Percentiles rank a stretch among this genome's conserved stretches.
Evolutionary conservation across 257 asterid species (phyloP).

Genomic region (Hygrophila difformis): DNA sequence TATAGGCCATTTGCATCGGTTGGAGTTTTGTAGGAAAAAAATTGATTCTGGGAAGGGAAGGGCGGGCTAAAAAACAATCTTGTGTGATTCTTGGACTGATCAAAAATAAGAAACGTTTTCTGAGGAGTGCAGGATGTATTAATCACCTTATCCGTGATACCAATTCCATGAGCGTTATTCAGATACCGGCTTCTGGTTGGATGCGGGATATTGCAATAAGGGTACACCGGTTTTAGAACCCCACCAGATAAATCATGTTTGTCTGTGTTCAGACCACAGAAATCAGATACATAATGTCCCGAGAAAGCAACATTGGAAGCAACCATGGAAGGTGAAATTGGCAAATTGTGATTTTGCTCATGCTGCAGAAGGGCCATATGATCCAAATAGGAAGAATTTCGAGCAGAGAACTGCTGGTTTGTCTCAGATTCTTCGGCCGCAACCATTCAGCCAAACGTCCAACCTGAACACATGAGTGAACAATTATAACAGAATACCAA

Average conservation of each 20-base stretch:
- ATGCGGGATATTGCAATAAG: slow-evolving; percentile 8
- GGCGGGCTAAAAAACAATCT: slow-evolving; percentile 36
- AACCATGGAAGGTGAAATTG: slow-evolving; percentile 22
- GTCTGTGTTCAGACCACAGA: slow-evolving; percentile 14
- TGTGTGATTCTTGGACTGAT: slow-evolving; percentile 44
- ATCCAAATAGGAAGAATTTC: slow-evolving; percentile 29
- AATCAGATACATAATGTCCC: slow-evolving; percentile 17
- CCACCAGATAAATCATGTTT: slow-evolving; percentile 17
- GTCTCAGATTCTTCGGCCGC: slow-evolving; percentile 26
- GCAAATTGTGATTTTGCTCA: slow-evolving; percentile 26
- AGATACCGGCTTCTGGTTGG: slow-evolving; percentile 14
- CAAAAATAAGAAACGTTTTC: slow-evolving; percentile 43
- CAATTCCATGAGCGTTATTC: slow-evolving; percentile 15
- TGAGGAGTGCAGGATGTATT: slow-evolving; percentile 19
- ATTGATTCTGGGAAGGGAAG: slow-evolving; percentile 17
- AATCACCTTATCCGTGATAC: slow-evolving; percentile 20
- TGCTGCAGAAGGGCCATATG: slow-evolving; percentile 20
- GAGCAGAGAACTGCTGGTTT: slow-evolving; percentile 32
- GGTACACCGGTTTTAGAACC: slow-evolving; percentile 13
- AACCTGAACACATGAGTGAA: slow-evolving; percentile 23
- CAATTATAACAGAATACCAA: slow-evolving; percentile 7
- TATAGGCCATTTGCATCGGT: slow-evolving; percentile 15
- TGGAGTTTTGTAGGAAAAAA: slow-evolving; percentile 11
- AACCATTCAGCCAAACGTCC: slow-evolving; percentile 36
- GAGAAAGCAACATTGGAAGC: slow-evolving; percentile 23